Percentiles rank a stretch among this genome's conserved stretches.
Evolutionary conservation across 306 rosid genomes (phyloP).

Genomic region (Fagus crenata): DNA sequence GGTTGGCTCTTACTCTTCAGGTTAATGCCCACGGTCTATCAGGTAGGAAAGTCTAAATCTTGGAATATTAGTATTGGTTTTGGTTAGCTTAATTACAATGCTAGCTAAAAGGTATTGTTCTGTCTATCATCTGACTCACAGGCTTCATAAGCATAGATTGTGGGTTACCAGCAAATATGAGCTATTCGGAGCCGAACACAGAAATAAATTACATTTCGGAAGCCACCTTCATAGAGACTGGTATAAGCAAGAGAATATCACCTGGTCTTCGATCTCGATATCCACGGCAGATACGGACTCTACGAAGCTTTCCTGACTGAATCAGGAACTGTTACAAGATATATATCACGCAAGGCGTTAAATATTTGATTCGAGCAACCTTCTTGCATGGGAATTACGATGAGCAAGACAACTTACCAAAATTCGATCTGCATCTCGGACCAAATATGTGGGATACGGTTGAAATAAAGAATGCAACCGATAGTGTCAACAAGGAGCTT

Average conservation of each 20-base stretch:
- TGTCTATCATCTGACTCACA: conserved; percentile 17
- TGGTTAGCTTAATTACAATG: too few relatives aligned
- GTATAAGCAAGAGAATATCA: conserved; percentile 26
- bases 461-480: conserved; percentile 1
- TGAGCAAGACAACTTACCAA: too few relatives aligned
- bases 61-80: too few relatives aligned
- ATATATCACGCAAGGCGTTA: too few relatives aligned
- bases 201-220: conserved; percentile 51
- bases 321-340: too few relatives aligned
- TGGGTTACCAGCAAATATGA: conserved; percentile 34
- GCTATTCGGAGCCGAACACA: conserved; percentile 28
- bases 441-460: too few relatives aligned
- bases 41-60: too few relatives aligned
- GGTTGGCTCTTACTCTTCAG: too few relatives aligned
- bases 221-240: conserved; percentile 39
- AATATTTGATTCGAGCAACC: too few relatives aligned
- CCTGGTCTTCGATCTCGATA: not conserved
- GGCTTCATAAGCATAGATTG: conserved; percentile 64
- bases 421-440: too few relatives aligned
- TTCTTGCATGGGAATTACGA: too few relatives aligned
- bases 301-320: conserved; percentile 57
- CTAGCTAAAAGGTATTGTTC: not conserved
- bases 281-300: conserved; percentile 28
- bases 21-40: too few relatives aligned
- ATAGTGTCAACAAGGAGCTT: conserved; percentile 19